Conservation (phyloP, 1,284 basidiomycete genomes). For the Trametes sp. region DNA sequence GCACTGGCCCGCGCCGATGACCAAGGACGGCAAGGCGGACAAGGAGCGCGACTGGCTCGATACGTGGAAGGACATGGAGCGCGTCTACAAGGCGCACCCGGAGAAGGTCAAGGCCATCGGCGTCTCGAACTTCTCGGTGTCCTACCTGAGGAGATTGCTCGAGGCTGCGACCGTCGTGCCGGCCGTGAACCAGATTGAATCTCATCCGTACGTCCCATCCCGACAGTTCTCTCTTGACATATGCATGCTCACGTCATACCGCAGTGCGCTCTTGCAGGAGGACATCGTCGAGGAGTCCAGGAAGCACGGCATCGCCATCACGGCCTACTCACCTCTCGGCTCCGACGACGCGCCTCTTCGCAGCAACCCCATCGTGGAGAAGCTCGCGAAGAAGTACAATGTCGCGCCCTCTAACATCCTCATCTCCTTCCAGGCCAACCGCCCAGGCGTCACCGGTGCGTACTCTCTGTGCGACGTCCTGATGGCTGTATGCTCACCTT, state of each 20-base stretch:
- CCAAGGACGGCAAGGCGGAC: conserved; percentile 55
- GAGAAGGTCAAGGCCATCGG: conserved; percentile 81
- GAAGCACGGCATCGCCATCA: conserved; percentile 69
- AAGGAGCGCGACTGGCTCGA: conserved; percentile 69
- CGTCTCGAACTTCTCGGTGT: conserved; percentile 75
- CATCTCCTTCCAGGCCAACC: conserved; percentile 72
- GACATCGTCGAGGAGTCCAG: conserved; percentile 69
- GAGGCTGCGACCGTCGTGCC: conserved; percentile 69
- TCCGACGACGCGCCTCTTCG: conserved; percentile 80
- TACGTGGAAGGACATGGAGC: conserved; percentile 84
- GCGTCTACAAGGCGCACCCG: conserved; percentile 65
- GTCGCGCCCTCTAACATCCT: conserved; percentile 66
- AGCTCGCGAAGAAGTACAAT: conserved; percentile 61
- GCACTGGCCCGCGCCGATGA: conserved; percentile 80
- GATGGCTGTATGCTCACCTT: neutral
- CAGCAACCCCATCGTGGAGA: conserved; percentile 59
- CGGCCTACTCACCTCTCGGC: conserved; percentile 82
- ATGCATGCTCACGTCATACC: neutral
- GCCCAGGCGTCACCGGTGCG: conserved; percentile 59
- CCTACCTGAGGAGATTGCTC: conserved; percentile 66
- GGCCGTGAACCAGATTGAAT: conserved; percentile 85
- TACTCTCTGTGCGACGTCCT: neutral
- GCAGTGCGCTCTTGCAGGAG: conserved; percentile 67
- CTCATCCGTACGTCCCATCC: conserved; percentile 66
- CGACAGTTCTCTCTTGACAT: neutral